Evolutionary conservation across 805 yeast genomes (phyloP).

Genomic region (Candida peoriensis): DNA sequence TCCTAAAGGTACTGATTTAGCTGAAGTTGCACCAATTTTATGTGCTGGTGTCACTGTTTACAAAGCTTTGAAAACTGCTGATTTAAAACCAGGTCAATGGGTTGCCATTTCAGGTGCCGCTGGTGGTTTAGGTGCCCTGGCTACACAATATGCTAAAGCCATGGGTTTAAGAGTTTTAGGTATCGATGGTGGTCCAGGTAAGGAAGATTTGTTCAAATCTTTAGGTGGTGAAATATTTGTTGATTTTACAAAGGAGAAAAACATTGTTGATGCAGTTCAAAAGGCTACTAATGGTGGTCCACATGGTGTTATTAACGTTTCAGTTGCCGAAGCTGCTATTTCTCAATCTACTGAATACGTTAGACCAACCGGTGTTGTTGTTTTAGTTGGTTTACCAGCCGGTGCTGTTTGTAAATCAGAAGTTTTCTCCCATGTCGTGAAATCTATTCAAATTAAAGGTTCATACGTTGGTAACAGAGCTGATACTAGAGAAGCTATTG

Average conservation of each 20-base stretch:
- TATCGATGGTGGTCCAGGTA: conserved; percentile 66
- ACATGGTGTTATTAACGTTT: conserved; percentile 71
- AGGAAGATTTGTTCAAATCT: conserved; percentile 47
- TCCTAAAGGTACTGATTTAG: conserved; percentile 70
- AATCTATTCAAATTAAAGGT: conserved; percentile 67
- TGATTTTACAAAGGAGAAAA: conserved; percentile 53
- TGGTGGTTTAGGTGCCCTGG: conserved; percentile 74
- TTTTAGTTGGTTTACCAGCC: conserved; percentile 74
- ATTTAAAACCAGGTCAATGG: conserved; percentile 66
- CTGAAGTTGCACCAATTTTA: conserved; percentile 72
- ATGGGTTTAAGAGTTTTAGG: conserved; percentile 72
- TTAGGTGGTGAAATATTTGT: conserved; percentile 64
- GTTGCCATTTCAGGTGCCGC: conserved; percentile 76
- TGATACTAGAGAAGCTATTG: conserved; percentile 77
- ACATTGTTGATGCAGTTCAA: conserved; percentile 49
- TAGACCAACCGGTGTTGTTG: conserved; percentile 67
- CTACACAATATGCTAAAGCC: conserved; percentile 69
- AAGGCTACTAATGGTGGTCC: conserved; percentile 67
- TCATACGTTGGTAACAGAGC: conserved; percentile 89
- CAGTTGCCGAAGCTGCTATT: conserved; percentile 67
- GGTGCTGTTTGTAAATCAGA: conserved; percentile 66
- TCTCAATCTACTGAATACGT: conserved; percentile 54
- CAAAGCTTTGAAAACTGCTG: conserved; percentile 83
- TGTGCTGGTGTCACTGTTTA: conserved; percentile 92
- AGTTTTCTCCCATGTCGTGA: conserved; percentile 71